Evolutionary conservation across 176 grass and related monocot species (phyloP).

Genomic region (Eleusine coracana): DNA sequence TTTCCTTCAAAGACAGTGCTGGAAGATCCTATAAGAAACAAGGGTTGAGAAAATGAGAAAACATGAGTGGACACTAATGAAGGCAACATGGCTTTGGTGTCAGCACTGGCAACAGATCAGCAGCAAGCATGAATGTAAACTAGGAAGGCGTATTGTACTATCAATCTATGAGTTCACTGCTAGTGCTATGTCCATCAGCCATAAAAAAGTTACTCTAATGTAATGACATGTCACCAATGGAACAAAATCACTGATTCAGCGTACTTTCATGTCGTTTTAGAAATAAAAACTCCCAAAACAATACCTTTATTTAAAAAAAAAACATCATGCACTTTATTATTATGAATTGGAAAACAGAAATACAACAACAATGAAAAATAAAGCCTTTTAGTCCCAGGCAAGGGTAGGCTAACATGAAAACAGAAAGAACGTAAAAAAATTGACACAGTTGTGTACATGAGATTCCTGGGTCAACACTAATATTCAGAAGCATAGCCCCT

Average conservation of each 20-base stretch:
- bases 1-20: conserved; percentile 70
- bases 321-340: neutral
- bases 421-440: neutral
- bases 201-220: conserved; percentile 31
- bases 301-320: conserved; percentile 16
- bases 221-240: neutral
- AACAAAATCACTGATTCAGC: conserved; percentile 18
- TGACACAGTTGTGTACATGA: neutral
- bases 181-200: conserved; percentile 17
- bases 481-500: neutral
- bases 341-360: no score
- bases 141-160: neutral
- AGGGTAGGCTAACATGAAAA: no score
- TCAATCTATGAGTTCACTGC: neutral
- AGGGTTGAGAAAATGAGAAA: conserved; percentile 27
- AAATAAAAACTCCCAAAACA: conserved; percentile 10
- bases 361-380: no score
- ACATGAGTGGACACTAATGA: conserved; percentile 30
- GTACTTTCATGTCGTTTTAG: conserved; percentile 1
- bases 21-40: conserved; percentile 71
- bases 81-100: conserved; percentile 7
- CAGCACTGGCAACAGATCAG: conserved; percentile 7
- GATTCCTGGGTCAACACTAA: conserved; percentile 17
- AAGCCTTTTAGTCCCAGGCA: no score
- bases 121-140: conserved; percentile 22